phyloP scores from a whole-genome alignment of 768 basidiomycete species.

The Lactarius indigo region DNA sequence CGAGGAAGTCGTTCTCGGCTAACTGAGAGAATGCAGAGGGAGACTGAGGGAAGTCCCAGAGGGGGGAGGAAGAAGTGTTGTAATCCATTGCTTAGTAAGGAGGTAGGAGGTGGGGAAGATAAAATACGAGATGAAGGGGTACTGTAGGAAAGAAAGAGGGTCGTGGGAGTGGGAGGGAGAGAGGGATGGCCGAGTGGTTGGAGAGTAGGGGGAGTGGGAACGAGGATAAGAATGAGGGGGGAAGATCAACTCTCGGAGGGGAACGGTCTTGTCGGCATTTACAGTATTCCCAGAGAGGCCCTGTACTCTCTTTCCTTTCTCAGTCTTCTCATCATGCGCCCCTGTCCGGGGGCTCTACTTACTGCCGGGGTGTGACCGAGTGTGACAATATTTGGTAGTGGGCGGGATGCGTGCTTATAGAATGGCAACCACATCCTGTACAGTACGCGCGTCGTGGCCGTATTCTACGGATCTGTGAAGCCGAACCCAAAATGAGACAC shows the following conservation, averaged over 20 bases:
- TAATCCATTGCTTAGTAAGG: conserved; percentile 42
- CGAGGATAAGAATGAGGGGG: background rate
- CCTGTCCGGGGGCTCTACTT: background rate
- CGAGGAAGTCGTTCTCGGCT: conserved; percentile 73
- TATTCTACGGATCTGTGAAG: background rate
- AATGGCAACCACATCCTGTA: too few species aligned
- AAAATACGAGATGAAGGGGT: background rate
- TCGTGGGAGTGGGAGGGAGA: background rate
- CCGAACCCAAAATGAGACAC: background rate
- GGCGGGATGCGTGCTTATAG: too few species aligned
- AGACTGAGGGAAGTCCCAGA: conserved; percentile 60
- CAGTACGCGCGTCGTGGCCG: background rate
- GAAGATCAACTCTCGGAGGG: background rate
- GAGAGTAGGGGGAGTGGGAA: background rate
- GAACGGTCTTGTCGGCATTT: too few species aligned
- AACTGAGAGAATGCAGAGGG: conserved; percentile 57
- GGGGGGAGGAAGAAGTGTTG: conserved; percentile 41
- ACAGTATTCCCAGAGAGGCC: background rate
- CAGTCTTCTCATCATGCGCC: background rate
- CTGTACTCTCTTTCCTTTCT: background rate
- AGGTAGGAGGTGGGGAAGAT: background rate
- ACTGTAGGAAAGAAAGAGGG: background rate
- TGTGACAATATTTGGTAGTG: background rate
- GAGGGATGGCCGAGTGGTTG: background rate
- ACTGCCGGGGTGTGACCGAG: background rate